Conservation (phyloP, 768 basidiomycete genomes). For the Russula foetens region DNA sequence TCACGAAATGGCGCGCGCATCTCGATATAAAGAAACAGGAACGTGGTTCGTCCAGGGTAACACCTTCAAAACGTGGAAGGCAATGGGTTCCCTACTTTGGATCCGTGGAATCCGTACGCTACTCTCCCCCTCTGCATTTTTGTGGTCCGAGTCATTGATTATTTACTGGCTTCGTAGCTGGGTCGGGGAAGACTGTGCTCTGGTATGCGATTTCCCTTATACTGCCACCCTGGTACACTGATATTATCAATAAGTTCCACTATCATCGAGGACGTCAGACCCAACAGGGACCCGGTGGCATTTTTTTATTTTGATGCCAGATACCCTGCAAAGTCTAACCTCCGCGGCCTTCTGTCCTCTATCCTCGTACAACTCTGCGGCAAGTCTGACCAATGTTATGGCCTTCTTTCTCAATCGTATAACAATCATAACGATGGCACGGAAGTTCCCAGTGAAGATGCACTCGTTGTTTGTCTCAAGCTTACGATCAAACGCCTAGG, state of each 20-base stretch:
- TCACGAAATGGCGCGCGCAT: neutral
- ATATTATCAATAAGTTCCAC: neutral
- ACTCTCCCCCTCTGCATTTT: neutral
- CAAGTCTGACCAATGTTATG: neutral
- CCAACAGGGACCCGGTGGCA: neutral
- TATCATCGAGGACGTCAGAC: neutral
- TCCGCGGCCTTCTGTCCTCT: neutral
- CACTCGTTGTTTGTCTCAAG: neutral
- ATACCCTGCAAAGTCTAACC: neutral
- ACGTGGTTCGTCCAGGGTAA: neutral
- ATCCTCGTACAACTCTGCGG: neutral
- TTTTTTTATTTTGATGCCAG: neutral
- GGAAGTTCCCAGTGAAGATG: neutral
- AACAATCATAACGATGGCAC: neutral
- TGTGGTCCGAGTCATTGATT: neutral
- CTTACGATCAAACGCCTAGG: neutral
- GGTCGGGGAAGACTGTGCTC: neutral
- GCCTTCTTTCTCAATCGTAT: neutral
- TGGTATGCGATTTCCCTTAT: neutral
- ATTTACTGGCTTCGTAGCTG: neutral
- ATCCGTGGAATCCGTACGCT: neutral
- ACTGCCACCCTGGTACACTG: neutral
- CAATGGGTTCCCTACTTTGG: neutral
- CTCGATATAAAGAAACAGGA: neutral
- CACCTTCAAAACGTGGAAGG: neutral